Percentiles rank a stretch among this genome's conserved stretches.
phyloP scores from a whole-genome alignment of 2,329 filamentous ascomycete species.

The Fusarium nelsonii region DNA sequence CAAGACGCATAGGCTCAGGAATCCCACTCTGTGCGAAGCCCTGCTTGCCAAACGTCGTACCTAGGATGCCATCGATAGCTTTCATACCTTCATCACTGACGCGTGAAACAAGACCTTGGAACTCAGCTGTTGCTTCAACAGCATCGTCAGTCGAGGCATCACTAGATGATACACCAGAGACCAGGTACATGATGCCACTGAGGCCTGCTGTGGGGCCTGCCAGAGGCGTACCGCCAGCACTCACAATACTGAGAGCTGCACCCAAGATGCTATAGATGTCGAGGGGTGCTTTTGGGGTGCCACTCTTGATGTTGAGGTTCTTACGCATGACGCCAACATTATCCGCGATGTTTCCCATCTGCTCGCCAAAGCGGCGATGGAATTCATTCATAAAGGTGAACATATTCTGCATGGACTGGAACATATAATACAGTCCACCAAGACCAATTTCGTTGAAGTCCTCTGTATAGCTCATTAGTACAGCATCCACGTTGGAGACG shows the following conservation, averaged over 20 bases:
- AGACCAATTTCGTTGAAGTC: constrained; percentile 6
- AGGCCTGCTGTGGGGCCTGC: neutral
- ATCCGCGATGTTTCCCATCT: neutral
- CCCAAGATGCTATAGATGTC: neutral
- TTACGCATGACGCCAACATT: neutral
- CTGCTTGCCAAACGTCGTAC: neutral
- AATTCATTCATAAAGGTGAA: too few species aligned
- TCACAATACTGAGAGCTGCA: constrained; percentile 8
- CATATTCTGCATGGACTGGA: constrained; percentile 1
- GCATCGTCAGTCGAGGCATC: neutral
- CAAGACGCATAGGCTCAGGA: constrained; percentile 1
- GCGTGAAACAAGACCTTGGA: too few species aligned
- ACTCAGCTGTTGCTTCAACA: neutral
- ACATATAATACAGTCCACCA: constrained; percentile 8
- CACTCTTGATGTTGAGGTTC: constrained; percentile 2
- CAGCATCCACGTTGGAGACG: too few species aligned
- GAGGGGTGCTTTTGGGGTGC: neutral
- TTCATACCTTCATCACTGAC: neutral
- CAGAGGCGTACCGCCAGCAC: neutral
- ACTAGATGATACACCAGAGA: neutral
- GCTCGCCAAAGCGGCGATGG: neutral
- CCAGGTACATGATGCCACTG: neutral
- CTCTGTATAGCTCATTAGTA: neutral
- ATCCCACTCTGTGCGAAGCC: neutral
- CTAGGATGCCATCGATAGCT: neutral